Evolutionary conservation across 225 moss, liverwort and hornwort genomes (phyloP), one percentile per base, ranked within the genome.

Genomic region (Antitrichia curtipendula): DNA sequence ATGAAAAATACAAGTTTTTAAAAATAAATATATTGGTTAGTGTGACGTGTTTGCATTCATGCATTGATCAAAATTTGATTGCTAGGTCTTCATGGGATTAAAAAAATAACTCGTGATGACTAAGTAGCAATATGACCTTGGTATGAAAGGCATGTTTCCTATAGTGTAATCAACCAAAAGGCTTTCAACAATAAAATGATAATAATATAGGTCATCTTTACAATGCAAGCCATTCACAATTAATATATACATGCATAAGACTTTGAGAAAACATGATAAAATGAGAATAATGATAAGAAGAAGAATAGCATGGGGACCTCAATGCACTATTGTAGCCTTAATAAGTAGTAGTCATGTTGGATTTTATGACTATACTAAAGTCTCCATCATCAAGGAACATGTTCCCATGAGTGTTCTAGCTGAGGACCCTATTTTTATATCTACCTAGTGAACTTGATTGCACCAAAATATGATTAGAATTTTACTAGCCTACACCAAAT

Each of bases 381-480:
- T 66, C 7, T 13, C 4, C 2, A 66, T 22, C 10, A 22, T 12
- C 7, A 66, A 21, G 2, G 21, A 12, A n/a, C 1, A 36, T 18
- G 1, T 36, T 64, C 2, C 5, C 19, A 3, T 19, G 5, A 64
- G 1, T 6, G 3, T 19, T 36, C 3, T 0, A 3, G 1, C 0
- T 2, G 0, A 65, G 7, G 12, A 22, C 12, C 6, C 20, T 36
- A 36, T 36, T 20, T 65, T n/a, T 6, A 36, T n/a, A 11, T n/a
- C n/a, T n/a, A n/a, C n/a, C 32, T 65, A 65, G 5, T 36, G 10
- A 10, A 36, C 6, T 36, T 36, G 17, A 65, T 10, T 36, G 3
- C 36, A 6, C 19, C 10, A 6, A 36, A 36, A 36, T 36, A 36
- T 19, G 10, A 34, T 1, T 63, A 2, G 34, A 32, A 63, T 0